Evolutionary conservation across 2,329 filamentous ascomycete species (phyloP).

Genomic region (Daldinia eschscholtzii): DNA sequence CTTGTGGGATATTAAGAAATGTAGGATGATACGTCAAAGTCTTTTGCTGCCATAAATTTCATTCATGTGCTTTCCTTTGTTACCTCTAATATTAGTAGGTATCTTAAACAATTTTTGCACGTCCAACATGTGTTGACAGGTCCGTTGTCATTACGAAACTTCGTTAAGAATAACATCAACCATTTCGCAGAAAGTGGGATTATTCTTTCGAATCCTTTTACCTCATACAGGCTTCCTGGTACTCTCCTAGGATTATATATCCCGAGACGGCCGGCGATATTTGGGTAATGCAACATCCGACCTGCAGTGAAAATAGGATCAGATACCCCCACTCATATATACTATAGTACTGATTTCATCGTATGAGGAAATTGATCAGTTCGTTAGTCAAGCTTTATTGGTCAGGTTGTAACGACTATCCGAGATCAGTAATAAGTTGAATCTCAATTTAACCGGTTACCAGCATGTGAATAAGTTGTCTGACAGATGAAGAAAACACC

Average conservation of each 20-base stretch:
- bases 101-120: too few relatives aligned
- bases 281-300: background rate
- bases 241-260: background rate
- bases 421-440: constrained; percentile 6
- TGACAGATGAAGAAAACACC: constrained; percentile 12
- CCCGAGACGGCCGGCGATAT: background rate
- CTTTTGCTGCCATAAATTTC: too few relatives aligned
- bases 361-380: constrained; percentile 13
- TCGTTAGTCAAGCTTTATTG: constrained; percentile 15
- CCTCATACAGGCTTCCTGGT: background rate
- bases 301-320: background rate
- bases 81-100: too few relatives aligned
- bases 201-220: background rate
- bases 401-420: constrained; percentile 8
- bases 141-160: too few relatives aligned
- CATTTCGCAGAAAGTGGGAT: background rate
- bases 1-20: too few relatives aligned
- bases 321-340: constrained; percentile 12
- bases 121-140: background rate
- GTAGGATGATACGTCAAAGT: too few relatives aligned
- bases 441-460: constrained; percentile 34
- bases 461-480: constrained; percentile 1
- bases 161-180: background rate
- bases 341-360: constrained; percentile 7
- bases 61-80: too few relatives aligned